Conservation (phyloP, 2,329 filamentous ascomycete species). For the Cytospora mali region DNA sequence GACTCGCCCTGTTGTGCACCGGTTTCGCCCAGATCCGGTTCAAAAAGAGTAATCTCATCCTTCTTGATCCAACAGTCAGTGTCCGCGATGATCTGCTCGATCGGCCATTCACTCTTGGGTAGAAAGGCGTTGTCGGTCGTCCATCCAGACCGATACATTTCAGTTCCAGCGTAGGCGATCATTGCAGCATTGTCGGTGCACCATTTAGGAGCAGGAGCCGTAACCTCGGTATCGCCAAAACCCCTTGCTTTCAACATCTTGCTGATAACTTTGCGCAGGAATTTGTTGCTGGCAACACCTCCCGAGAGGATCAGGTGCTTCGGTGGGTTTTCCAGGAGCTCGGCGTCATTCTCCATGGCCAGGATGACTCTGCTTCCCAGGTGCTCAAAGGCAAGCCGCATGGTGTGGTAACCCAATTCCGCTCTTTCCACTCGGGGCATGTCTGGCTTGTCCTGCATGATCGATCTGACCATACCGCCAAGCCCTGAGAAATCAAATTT, state of each 20-base stretch:
- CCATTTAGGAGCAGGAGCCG: conserved; percentile 73
- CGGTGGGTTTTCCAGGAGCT: conserved; percentile 37
- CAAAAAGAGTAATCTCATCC: neutral
- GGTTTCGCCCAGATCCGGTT: neutral
- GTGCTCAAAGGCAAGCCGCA: conserved; percentile 87
- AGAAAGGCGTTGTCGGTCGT: conserved; percentile 61
- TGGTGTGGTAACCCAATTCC: conserved; percentile 70
- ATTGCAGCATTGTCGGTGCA: conserved; percentile 98
- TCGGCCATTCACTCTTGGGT: conserved; percentile 70
- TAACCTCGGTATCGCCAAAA: conserved; percentile 60
- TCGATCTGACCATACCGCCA: conserved; percentile 56
- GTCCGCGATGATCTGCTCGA: conserved; percentile 67
- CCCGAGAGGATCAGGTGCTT: conserved; percentile 79
- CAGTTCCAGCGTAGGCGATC: conserved; percentile 91
- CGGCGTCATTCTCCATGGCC: conserved; percentile 50
- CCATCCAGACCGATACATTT: conserved; percentile 87
- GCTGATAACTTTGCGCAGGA: conserved; percentile 68
- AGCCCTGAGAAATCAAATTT: conserved; percentile 77
- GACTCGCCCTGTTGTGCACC: neutral
- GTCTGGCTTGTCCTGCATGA: conserved; percentile 35
- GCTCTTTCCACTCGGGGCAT: conserved; percentile 64
- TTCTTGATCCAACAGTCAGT: conserved; percentile 49
- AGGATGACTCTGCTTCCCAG: conserved; percentile 74
- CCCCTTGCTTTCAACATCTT: conserved; percentile 66
- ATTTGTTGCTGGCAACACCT: conserved; percentile 85